Base-by-base conservation (phyloP, 306 rosid genomes). In the Quercus parvula region DNA sequence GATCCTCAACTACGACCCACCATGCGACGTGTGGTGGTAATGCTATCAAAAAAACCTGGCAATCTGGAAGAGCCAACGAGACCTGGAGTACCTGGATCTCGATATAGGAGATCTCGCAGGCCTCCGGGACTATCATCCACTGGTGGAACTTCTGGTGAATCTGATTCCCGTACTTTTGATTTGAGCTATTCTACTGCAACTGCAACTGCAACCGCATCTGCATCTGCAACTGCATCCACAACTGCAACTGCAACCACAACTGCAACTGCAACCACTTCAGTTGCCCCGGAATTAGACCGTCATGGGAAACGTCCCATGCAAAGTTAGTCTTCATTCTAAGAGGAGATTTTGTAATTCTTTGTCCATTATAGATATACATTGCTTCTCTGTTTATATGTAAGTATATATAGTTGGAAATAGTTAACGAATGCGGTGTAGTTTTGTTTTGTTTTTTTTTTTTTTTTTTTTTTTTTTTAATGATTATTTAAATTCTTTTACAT, bases 21-120 rank as follows among this genome's bases (percentile, higher is more conserved):
- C 22, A 95, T 95, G 99, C 83, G 89, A 24, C 93, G 93, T 0
- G 93, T 93, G 71, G 92, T 91, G 78, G 88, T 93, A 85, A 87
- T 84, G 75, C 87, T 95, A 9, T 93, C 98, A 1, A 89, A 84
- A 84, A 95, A 85, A 73, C 89, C 93, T 0, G 89, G 89, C 15
- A 84, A 86, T 75, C 81, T 95, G 83, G 93, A 91, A 15, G 96
- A 95, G 78, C 96, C 98, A 41, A 86, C 84, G 0, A 83, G 96
- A 71, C 99, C 99, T 0, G 98, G 91, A 27, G 25, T 86, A 1
- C 91, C 96, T 0, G 93, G 98, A 44, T 63, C 90, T 22, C 85
- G 96, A 56, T 93, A 91, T 51, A 80, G 96, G 87, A 90, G 91
- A 79, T 52, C 76, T 33, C 88, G 79, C 52, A 63, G 88, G 20